phyloP scores from a whole-genome alignment of 2,329 filamentous ascomycete genomes.

The Fusarium domesticum region DNA sequence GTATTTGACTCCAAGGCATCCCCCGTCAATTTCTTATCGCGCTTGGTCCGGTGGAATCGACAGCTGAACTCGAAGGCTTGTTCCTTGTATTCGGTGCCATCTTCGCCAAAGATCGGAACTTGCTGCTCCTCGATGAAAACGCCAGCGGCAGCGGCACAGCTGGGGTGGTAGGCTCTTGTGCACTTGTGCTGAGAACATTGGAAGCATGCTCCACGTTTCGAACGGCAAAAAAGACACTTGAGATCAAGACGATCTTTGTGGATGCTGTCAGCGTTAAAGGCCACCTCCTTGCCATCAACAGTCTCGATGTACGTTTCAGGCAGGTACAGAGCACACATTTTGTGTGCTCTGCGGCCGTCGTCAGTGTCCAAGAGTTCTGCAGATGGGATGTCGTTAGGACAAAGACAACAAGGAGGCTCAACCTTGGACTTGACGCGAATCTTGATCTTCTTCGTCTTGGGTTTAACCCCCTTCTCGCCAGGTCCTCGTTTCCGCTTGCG shows the following conservation, averaged over 20 bases:
- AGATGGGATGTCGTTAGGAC: conserved; percentile 82
- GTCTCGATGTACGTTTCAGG: conserved; percentile 85
- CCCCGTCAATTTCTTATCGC: conserved; percentile 70
- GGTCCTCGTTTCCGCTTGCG: conserved; percentile 58
- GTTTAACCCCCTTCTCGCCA: conserved; percentile 40
- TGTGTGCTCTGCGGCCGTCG: conserved; percentile 82
- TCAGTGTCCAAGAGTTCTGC: conserved; percentile 84
- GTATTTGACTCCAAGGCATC: conserved; percentile 68
- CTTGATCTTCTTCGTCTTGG: conserved; percentile 75
- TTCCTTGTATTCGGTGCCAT: conserved; percentile 88
- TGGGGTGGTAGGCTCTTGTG: conserved; percentile 88
- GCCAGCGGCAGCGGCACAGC: conserved; percentile 86
- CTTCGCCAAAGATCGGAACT: conserved; percentile 82
- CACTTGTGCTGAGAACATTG: conserved; percentile 96
- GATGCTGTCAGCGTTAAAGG: conserved; percentile 77
- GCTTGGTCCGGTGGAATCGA: conserved; percentile 87
- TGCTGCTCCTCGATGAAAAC: conserved; percentile 87
- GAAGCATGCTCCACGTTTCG: conserved; percentile 92
- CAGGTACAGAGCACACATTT: conserved; percentile 84
- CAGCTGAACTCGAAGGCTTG: conserved; percentile 92
- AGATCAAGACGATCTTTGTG: conserved; percentile 84
- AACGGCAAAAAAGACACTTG: conserved; percentile 92
- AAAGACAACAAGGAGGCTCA: conserved; percentile 83
- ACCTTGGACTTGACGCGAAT: conserved; percentile 68
- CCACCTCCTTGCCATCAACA: conserved; percentile 66